phyloP scores from a whole-genome alignment of 495 filamentous ascomycete genomes.

The Neurospora sp. region DNA sequence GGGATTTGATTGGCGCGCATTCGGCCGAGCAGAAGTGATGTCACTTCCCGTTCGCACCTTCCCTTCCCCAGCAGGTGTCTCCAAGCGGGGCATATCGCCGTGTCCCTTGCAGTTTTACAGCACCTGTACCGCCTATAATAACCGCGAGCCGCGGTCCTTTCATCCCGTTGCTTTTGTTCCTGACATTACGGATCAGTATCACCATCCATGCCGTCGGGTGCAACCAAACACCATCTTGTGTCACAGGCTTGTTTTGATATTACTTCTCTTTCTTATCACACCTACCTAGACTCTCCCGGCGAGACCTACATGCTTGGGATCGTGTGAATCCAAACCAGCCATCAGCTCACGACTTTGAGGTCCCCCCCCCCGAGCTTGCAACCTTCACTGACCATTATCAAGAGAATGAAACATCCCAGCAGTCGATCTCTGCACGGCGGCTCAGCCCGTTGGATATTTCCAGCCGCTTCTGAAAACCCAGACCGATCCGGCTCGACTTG shows the following conservation, averaged over 20 bases:
- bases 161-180: neutral
- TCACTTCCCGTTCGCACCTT: neutral
- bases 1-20: neutral
- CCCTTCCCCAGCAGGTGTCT: neutral
- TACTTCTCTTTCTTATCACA: neutral
- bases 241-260: neutral
- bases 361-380: neutral
- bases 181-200: neutral
- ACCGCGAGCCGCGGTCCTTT: neutral
- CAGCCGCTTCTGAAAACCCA: neutral
- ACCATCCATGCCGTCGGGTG: neutral
- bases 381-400: neutral
- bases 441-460: neutral
- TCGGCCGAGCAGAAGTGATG: neutral
- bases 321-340: neutral
- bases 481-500: neutral
- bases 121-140: neutral
- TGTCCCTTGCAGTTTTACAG: neutral
- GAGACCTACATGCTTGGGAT: neutral
- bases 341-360: neutral
- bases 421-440: neutral
- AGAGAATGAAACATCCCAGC: neutral
- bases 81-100: neutral
- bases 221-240: neutral
- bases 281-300: neutral